phyloP scores from a whole-genome alignment of 2,329 filamentous ascomycete species.

The Leptographium flavum region DNA sequence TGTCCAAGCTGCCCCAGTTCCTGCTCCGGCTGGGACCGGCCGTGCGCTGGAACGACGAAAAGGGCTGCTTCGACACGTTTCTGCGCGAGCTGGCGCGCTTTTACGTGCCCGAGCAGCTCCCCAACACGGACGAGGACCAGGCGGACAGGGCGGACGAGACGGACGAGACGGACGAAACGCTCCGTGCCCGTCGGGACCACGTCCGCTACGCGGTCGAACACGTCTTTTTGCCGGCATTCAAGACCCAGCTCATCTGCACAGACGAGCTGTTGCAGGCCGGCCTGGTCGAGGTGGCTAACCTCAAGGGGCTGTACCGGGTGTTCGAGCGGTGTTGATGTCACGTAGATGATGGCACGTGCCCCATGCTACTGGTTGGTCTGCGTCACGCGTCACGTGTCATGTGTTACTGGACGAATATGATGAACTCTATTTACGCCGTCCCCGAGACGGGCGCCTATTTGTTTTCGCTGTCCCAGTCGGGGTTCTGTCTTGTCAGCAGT shows the following conservation, averaged over 20 bases:
- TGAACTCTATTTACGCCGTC: no score
- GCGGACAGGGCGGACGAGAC: constrained; percentile 4
- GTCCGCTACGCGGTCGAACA: constrained; percentile 69
- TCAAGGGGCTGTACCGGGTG: constrained; percentile 85
- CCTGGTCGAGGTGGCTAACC: constrained; percentile 74
- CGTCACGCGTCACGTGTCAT: no score
- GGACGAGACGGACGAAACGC: constrained; percentile 12
- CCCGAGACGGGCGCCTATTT: constrained; percentile 19
- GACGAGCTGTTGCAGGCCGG: constrained; percentile 56
- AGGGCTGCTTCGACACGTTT: constrained; percentile 72
- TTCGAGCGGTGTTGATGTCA: constrained; percentile 69
- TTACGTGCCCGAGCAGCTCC: constrained; percentile 78
- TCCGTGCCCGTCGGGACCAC: constrained; percentile 49
- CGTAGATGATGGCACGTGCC: no score
- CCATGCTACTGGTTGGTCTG: no score
- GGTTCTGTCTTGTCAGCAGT: constrained; percentile 26
- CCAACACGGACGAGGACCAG: constrained; percentile 21
- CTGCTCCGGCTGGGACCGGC: constrained; percentile 76
- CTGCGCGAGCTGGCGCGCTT: constrained; percentile 77
- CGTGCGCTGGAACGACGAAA: constrained; percentile 76
- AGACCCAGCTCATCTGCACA: constrained; percentile 69
- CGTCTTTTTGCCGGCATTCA: constrained; percentile 80
- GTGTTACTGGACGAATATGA: no score
- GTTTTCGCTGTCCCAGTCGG: constrained; percentile 37
- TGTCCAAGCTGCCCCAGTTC: constrained; percentile 81